Conservation (phyloP, 371 early-diverging fungal species). For the Rhizomucor pusillus region DNA sequence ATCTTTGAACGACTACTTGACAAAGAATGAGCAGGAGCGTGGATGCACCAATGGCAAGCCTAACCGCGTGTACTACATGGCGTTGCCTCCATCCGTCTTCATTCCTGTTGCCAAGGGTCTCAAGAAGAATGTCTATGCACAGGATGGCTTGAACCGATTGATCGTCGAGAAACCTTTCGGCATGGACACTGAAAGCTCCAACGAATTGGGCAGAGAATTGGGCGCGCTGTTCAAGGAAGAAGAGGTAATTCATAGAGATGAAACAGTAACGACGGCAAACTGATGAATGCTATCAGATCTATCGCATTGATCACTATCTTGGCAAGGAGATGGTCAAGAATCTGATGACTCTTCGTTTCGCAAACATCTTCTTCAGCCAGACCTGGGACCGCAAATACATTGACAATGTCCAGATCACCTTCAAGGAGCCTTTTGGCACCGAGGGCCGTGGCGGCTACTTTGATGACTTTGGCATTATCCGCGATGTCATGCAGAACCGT, state of each 20-base stretch:
- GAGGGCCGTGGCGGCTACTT: slow-evolving; percentile 99
- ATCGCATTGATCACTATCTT: slow-evolving; percentile 98
- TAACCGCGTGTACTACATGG: slow-evolving; percentile 87
- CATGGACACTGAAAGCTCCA: slow-evolving; percentile 78
- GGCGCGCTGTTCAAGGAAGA: slow-evolving; percentile 78
- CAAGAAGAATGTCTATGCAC: slow-evolving; percentile 64
- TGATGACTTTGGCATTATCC: slow-evolving; percentile 98
- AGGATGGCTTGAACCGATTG: slow-evolving; percentile 69
- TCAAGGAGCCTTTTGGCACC: slow-evolving; percentile 98
- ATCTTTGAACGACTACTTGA: slow-evolving; percentile 59
- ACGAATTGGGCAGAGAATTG: slow-evolving; percentile 65
- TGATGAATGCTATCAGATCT: slow-evolving; percentile 78
- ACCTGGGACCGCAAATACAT: slow-evolving; percentile 91
- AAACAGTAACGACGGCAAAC: not conserved
- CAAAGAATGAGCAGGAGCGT: slow-evolving; percentile 46
- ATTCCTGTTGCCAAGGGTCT: slow-evolving; percentile 78
- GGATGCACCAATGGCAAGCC: slow-evolving; percentile 13
- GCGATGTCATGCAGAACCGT: slow-evolving; percentile 99
- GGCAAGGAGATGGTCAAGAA: slow-evolving; percentile 99
- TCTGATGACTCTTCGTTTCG: slow-evolving; percentile 90
- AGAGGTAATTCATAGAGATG: slow-evolving; percentile 49
- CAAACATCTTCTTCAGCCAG: slow-evolving; percentile 91
- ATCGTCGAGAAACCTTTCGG: slow-evolving; percentile 99
- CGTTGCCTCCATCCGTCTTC: slow-evolving; percentile 96
- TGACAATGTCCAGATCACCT: slow-evolving; percentile 96